Percentiles rank a stretch among this genome's conserved stretches.
These are phyloP conservation scores for Silene latifolia DNA, from an alignment of 148 eudicot species.

Conservation along the genomic window DNA sequence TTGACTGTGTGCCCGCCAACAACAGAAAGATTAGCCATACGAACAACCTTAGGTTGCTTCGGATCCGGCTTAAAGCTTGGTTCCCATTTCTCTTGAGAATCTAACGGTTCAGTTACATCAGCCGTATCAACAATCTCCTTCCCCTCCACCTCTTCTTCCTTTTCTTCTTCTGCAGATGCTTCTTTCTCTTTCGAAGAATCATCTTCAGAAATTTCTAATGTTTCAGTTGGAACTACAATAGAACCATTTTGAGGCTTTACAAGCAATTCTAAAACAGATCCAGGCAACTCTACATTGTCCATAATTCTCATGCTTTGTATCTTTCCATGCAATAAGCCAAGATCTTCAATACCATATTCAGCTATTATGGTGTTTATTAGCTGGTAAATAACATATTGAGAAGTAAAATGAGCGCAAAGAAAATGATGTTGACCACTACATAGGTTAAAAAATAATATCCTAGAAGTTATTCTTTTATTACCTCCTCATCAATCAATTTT, in stretches of 20 bases:
- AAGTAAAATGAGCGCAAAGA: constrained; percentile 1
- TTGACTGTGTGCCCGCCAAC: constrained; percentile 95
- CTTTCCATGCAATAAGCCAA: constrained; percentile 62
- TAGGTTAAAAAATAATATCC: not conserved
- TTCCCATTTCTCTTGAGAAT: constrained; percentile 20
- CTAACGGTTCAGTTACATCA: constrained; percentile 26
- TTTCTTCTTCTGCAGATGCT: constrained; percentile 33
- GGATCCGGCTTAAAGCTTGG: constrained; percentile 41
- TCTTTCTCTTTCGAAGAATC: constrained; percentile 25
- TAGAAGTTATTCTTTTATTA: constrained; percentile 15
- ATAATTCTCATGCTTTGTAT: constrained; percentile 75
- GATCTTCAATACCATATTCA: constrained; percentile 73
- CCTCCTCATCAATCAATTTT: constrained; percentile 84
- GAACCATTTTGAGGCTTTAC: constrained; percentile 43
- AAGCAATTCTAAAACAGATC: constrained; percentile 40
- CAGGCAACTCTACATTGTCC: constrained; percentile 79
- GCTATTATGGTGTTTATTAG: constrained; percentile 55
- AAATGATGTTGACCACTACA: not conserved
- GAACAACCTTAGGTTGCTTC: constrained; percentile 67
- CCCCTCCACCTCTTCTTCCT: constrained; percentile 28
- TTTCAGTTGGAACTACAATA: constrained; percentile 21
- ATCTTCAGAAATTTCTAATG: constrained; percentile 19
- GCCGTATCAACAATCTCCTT: constrained; percentile 17
- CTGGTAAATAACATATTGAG: constrained; percentile 33
- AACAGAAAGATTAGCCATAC: constrained; percentile 96